Evolutionary conservation across 192 early-diverging fungal species (phyloP), one percentile per base, ranked within the genome.

Genomic region (Coemansia sp.): DNA sequence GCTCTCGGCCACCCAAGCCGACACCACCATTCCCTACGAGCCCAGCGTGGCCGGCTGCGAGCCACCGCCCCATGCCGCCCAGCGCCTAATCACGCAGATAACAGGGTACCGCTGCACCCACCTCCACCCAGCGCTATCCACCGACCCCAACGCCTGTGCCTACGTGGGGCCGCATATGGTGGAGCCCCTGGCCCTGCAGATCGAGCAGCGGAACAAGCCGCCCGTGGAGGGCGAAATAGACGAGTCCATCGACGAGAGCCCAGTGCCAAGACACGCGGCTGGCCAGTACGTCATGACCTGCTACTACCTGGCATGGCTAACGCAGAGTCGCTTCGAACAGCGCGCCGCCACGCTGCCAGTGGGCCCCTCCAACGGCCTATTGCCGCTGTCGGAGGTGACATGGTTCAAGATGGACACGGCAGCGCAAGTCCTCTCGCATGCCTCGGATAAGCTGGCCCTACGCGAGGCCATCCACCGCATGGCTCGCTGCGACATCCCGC

Each of bases 331-430:
- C 3, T 76, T 75, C 35, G 73, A 77, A 43, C 63, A 51, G 11
- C 58, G 58, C 14, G 70, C 67, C 0, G 76, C 74, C 33, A 74
- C 76, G 0, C 67, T 66, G 23, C 75, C 76, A 2, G 76, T 66
- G 0, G 81, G 66, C 26, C 81, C 64, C 5, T 62, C 63, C 9
- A 34, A 21, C 9, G 21, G 33, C 18, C 72, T 33, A 11, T 28
- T 56, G 39, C 75, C 72, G 9, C 37, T 74, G 65, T 68, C 73
- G 5, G 78, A 81, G 16, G 78, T 81, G 2, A 75, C 78, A 9
- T 81, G 78, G 78, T 81, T 81, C 64, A 81, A 81, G 48, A 69
- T 81, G 59, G 78, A 81, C 38, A 81, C 78, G 0, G 78, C 78
- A 1, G 78, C 73, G 5, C 78, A 81, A 59, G 75, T 76, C 3